These are phyloP conservation scores for Salix suchowensis DNA, from an alignment of 345 rosid species.

Conservation along the genomic window DNA sequence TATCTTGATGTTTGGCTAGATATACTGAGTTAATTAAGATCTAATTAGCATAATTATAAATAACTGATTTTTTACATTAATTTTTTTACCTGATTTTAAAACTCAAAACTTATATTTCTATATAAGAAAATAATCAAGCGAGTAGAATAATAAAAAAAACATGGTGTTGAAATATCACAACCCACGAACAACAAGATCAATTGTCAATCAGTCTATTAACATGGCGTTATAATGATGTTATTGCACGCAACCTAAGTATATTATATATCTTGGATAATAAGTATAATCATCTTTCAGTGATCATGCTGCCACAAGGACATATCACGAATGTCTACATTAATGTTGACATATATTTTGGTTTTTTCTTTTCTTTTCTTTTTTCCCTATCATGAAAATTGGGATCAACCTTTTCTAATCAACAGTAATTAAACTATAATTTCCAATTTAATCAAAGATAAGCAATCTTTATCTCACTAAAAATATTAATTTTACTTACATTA, in stretches of 20 bases:
- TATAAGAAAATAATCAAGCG: too few species aligned
- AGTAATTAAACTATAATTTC: not conserved
- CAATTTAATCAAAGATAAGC: not conserved
- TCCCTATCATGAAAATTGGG: too few species aligned
- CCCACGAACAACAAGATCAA: not conserved
- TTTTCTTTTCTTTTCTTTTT: not conserved
- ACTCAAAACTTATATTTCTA: too few species aligned
- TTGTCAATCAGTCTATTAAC: not conserved
- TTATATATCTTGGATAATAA: conserved; percentile 13
- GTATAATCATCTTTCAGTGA: not conserved
- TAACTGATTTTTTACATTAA: too few species aligned
- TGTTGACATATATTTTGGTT: too few species aligned
- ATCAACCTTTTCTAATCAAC: too few species aligned
- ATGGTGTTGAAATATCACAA: not conserved
- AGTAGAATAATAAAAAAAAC: not conserved
- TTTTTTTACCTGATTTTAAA: too few species aligned
- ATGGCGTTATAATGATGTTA: conserved; percentile 30
- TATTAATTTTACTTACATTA: not conserved
- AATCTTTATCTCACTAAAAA: not conserved
- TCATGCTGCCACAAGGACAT: not conserved
- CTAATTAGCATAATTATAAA: too few species aligned
- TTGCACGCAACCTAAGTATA: conserved; percentile 21
- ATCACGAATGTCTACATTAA: too few species aligned
- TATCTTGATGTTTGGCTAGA: too few species aligned
- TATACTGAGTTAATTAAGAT: too few species aligned